A percentile compares a stretch with the other conserved stretches of the same genome.
These are phyloP conservation scores for Chaetomium tenue DNA, from an alignment of 495 filamentous ascomycete genomes.

Conservation along the genomic window DNA sequence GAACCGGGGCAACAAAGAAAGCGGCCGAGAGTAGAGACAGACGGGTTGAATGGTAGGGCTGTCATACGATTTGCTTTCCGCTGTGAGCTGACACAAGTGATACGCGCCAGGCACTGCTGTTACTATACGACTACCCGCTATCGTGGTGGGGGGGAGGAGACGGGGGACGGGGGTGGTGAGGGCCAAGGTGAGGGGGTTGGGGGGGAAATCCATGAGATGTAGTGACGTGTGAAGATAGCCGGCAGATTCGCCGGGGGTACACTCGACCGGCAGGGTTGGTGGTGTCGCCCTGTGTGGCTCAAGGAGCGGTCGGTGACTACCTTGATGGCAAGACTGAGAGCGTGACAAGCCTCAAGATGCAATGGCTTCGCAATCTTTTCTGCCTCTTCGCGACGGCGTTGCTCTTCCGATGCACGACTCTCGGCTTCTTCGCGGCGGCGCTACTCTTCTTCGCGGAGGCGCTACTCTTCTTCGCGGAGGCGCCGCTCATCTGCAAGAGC, in stretches of 20 bases:
- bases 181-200: too few species aligned
- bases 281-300: constrained; percentile 36
- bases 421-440: constrained; percentile 1
- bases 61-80: too few species aligned
- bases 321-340: constrained; percentile 33
- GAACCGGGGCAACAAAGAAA: too few species aligned
- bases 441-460: constrained; percentile 29
- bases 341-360: constrained; percentile 35
- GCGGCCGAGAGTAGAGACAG: too few species aligned
- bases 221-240: too few species aligned
- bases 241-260: constrained; percentile 38
- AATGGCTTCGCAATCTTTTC: constrained; percentile 29
- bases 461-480: constrained; percentile 19
- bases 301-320: constrained; percentile 36
- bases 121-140: too few species aligned
- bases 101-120: too few species aligned
- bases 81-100: too few species aligned
- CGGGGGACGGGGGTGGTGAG: too few species aligned
- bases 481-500: constrained; percentile 9
- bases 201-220: too few species aligned
- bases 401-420: constrained; percentile 8
- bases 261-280: constrained; percentile 36
- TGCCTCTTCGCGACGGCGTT: constrained; percentile 33
- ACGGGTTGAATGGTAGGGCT: too few species aligned
- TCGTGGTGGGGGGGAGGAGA: too few species aligned